Conservation (phyloP, 148 eudicot species). For the Silene latifolia region DNA sequence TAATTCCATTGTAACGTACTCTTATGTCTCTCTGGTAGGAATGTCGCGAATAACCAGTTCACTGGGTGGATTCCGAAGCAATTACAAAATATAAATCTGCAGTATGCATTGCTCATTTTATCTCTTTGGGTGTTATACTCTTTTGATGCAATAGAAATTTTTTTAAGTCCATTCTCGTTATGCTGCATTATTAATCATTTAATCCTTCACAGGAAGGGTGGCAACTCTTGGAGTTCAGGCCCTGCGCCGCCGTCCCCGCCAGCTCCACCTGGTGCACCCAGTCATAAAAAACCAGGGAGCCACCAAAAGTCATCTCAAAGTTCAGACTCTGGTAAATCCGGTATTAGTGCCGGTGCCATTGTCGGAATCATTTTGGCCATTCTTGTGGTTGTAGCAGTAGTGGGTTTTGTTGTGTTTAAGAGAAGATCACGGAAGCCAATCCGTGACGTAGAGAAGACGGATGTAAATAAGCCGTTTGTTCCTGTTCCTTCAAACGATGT, state of each 20-base stretch:
- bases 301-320: constrained; percentile 31
- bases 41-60: constrained; percentile 78
- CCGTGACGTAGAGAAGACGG: constrained; percentile 67
- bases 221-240: constrained; percentile 80
- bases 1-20: not conserved
- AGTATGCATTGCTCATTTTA: constrained; percentile 47
- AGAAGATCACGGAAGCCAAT: constrained; percentile 62
- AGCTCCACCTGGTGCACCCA: constrained; percentile 87
- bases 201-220: constrained; percentile 49
- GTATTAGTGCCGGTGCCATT: constrained; percentile 71
- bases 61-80: constrained; percentile 85
- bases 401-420: constrained; percentile 66
- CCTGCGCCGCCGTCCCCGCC: constrained; percentile 62
- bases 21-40: constrained; percentile 37
- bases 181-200: not conserved
- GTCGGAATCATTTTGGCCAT: constrained; percentile 78
- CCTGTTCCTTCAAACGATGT: constrained; percentile 30
- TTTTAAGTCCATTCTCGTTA: no score
- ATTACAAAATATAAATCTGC: constrained; percentile 63
- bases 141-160: not conserved
- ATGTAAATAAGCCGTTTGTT: constrained; percentile 30
- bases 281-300: constrained; percentile 38
- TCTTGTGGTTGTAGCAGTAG: constrained; percentile 62
- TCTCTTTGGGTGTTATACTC: not conserved
- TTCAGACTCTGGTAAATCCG: constrained; percentile 52